Percentiles rank a stretch among this genome's conserved stretches.
Conservation (phyloP, 1,139 yeast species). For the Debaryomyces sp. region DNA sequence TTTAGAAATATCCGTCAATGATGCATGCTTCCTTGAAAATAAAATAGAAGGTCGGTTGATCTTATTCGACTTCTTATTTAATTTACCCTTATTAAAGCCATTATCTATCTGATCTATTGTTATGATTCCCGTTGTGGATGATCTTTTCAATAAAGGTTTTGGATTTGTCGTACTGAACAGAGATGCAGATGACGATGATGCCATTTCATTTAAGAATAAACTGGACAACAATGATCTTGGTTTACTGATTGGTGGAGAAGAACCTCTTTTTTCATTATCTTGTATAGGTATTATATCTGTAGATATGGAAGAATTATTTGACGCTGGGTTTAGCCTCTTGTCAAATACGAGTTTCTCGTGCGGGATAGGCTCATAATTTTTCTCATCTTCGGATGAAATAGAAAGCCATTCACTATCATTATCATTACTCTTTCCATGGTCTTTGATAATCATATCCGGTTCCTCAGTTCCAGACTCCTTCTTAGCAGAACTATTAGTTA, state of each 20-base stretch:
- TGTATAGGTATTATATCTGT: constrained; percentile 18
- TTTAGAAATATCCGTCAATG: constrained; percentile 35
- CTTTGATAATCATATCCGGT: background rate
- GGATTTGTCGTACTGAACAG: constrained; percentile 3
- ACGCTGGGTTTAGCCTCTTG: constrained; percentile 16
- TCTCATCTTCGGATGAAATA: constrained; percentile 42
- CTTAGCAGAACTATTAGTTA: constrained; percentile 6
- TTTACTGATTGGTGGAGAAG: constrained; percentile 15
- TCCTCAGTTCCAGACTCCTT: background rate
- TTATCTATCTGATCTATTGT: constrained; percentile 24
- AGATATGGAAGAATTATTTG: constrained; percentile 18
- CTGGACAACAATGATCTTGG: constrained; percentile 74
- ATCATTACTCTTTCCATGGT: constrained; percentile 12
- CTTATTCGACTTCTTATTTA: constrained; percentile 11
- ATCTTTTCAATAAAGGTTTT: constrained; percentile 43
- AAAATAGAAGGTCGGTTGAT: constrained; percentile 41
- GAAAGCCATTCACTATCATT: constrained; percentile 52
- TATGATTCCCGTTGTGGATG: constrained; percentile 49
- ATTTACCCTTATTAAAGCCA: constrained; percentile 8
- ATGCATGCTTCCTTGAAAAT: constrained; percentile 38
- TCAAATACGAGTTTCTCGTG: constrained; percentile 16
- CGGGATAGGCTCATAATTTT: constrained; percentile 10
- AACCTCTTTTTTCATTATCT: constrained; percentile 1
- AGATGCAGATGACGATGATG: constrained; percentile 8
- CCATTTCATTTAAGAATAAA: constrained; percentile 59